Conservation (phyloP, 305 asterid genomes). For the Plantago coronopus region DNA sequence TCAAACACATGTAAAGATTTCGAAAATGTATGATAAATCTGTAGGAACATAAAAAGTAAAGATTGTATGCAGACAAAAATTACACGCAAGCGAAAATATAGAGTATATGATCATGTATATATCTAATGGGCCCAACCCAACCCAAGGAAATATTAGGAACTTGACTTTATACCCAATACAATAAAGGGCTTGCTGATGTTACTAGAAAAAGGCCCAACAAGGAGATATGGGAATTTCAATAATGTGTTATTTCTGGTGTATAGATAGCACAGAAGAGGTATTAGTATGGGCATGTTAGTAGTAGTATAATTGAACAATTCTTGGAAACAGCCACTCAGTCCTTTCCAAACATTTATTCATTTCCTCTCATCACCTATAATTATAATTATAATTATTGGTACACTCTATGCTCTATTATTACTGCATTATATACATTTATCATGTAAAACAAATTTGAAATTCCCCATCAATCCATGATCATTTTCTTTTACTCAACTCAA, state of each 20-base stretch:
- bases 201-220: conserved; percentile 15
- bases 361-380: conserved; percentile 4
- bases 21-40: not conserved
- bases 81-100: conserved; percentile 1
- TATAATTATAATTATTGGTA: not conserved
- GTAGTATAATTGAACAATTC: conserved; percentile 1
- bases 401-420: conserved; percentile 1
- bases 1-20: not conserved
- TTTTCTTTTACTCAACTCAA: too few species aligned
- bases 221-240: conserved; percentile 7
- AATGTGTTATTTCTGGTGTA: conserved; percentile 3
- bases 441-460: too few species aligned
- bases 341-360: not conserved
- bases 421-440: not conserved
- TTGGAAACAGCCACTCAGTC: not conserved
- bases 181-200: conserved; percentile 3
- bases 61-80: not conserved
- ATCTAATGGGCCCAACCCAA: too few species aligned
- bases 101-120: not conserved
- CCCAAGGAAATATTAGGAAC: too few species aligned
- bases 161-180: conserved; percentile 3
- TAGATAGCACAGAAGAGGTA: not conserved
- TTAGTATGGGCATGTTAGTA: conserved; percentile 12
- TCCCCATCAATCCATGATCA: too few species aligned
- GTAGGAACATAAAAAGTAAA: not conserved